phyloP scores from a whole-genome alignment of 2,329 filamentous ascomycete species.

The Scorias spongiosa region DNA sequence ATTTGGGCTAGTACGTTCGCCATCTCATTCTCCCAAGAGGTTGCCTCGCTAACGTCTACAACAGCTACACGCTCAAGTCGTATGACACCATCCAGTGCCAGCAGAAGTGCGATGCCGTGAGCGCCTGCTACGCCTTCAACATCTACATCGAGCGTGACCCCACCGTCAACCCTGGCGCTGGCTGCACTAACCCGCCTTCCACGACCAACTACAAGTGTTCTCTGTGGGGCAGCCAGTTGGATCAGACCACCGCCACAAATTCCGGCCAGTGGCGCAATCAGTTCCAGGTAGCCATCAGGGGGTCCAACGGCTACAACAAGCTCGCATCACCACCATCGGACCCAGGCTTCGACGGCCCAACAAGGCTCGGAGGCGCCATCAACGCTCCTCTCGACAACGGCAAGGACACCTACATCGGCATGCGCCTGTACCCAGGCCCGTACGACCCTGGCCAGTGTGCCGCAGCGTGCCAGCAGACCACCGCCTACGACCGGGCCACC shows the following conservation, averaged over 20 bases:
- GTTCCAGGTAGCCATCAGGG: constrained; percentile 25
- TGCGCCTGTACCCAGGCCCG: constrained; percentile 10
- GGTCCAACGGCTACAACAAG: constrained; percentile 23
- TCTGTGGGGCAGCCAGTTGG: constrained; percentile 17
- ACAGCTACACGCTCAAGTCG: constrained; percentile 12
- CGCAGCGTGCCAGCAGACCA: constrained; percentile 3
- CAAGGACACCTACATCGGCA: constrained; percentile 18
- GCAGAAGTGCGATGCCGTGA: constrained; percentile 14
- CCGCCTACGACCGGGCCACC: constrained; percentile 1
- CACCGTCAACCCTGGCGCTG: constrained; percentile 11
- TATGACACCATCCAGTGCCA: constrained; percentile 17
- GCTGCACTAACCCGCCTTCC: constrained; percentile 19
- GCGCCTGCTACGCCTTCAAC: constrained; percentile 21
- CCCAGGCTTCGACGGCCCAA: constrained; percentile 13
- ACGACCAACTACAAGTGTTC: constrained; percentile 20
- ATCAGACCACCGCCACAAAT: constrained; percentile 15
- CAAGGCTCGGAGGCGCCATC: constrained; percentile 19
- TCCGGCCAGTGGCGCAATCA: constrained; percentile 15
- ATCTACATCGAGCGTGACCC: constrained; percentile 23
- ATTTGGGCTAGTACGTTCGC: constrained; percentile 13
- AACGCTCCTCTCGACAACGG: constrained; percentile 15
- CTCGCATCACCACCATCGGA: constrained; percentile 5
- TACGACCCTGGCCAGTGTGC: constrained; percentile 9
- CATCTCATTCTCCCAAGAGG: constrained; percentile 15
- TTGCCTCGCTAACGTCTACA: constrained; percentile 10